A percentile compares a stretch with the other conserved stretches of the same genome.
phyloP scores from a whole-genome alignment of 106 monocot genomes.

The Hemerocallis citrina region DNA sequence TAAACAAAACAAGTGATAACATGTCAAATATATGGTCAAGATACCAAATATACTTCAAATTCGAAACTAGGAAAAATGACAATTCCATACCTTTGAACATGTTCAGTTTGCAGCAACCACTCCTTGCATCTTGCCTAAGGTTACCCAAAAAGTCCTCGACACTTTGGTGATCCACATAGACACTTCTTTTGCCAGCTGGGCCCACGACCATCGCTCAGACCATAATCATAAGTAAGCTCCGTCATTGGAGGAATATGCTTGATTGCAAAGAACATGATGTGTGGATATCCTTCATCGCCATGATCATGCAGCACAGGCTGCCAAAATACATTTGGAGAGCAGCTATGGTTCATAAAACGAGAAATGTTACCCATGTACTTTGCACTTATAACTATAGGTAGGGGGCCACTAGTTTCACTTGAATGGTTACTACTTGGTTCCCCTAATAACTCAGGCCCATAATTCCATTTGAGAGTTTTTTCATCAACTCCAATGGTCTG shows the following conservation, averaged over 20 bases:
- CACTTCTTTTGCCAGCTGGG: slow-evolving; percentile 31
- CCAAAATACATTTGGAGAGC: slow-evolving; percentile 59
- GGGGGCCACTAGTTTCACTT: slow-evolving; percentile 9
- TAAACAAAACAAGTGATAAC: no score
- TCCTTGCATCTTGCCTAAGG: neutral
- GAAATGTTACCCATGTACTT: slow-evolving; percentile 49
- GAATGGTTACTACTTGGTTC: slow-evolving; percentile 26
- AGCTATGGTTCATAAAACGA: slow-evolving; percentile 60
- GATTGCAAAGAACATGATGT: slow-evolving; percentile 50
- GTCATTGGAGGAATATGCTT: slow-evolving; percentile 82
- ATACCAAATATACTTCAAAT: no score
- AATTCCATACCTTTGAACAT: no score
- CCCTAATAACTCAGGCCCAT: slow-evolving; percentile 49
- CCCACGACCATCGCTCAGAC: slow-evolving; percentile 18
- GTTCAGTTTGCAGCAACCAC: no score
- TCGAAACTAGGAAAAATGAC: no score
- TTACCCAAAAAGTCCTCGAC: slow-evolving; percentile 45
- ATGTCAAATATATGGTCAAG: no score
- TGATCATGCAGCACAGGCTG: slow-evolving; percentile 51
- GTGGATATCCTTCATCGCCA: slow-evolving; percentile 33
- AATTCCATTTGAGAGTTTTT: slow-evolving; percentile 47
- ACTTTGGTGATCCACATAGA: slow-evolving; percentile 50
- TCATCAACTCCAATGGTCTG: slow-evolving; percentile 18
- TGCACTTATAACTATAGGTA: slow-evolving; percentile 39
- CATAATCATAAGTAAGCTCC: slow-evolving; percentile 73